Base-by-base conservation (phyloP, 1,284 basidiomycete species). In the Melampsora larici-populina region DNA sequence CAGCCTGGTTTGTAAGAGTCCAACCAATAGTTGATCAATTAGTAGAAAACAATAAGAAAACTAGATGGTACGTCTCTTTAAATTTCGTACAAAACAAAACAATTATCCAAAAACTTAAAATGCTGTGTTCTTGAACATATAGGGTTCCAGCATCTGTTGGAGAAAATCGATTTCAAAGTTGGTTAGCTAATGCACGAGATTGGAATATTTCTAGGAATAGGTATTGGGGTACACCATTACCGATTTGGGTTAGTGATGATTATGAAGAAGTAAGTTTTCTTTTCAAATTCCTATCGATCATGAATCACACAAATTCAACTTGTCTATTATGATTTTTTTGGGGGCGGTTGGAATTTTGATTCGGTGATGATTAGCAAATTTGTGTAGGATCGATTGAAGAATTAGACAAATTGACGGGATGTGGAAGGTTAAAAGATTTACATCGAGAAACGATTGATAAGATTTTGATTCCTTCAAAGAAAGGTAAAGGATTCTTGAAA, bases 131-230 rank as follows among this genome's bases (percentile, higher is more conserved):
- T 49, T 21, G 18, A 26, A 33, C 21, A 5, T 7, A 17, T 70
- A 92, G 91, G 92, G 96, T 99, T 15, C 97, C 97, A 4, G 90
- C 91, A 81, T 87, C 87, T 80, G 90, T 99, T 68, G 92, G 94
- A 13, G 95, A 98, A 79, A 90, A 91, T 80, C 89, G 96, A 70
- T 99, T 99, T 83, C 94, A 94, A 33, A 96, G 93, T 84, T 99
- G 97, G 97, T 87, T 99, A 78, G 90, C 92, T 69, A 97, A 97
- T 84, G 97, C 97, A 15, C 89, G 96, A 46, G 97, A 99, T 84
- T 99, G 97, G 97, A 99, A 98, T 84, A 88, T 99, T 80, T 97
- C 94, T n/a, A 88, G 97, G 80, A 99, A 99, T 87, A 89, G 97
- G 78, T 99, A 98, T 85, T 99, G 96, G 96, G 97, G 96, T 63